Percentiles rank a stretch among this genome's conserved stretches.
Evolutionary conservation across 2,329 filamentous ascomycete species (phyloP).

Genomic region (Westerdykella aurantiaca): DNA sequence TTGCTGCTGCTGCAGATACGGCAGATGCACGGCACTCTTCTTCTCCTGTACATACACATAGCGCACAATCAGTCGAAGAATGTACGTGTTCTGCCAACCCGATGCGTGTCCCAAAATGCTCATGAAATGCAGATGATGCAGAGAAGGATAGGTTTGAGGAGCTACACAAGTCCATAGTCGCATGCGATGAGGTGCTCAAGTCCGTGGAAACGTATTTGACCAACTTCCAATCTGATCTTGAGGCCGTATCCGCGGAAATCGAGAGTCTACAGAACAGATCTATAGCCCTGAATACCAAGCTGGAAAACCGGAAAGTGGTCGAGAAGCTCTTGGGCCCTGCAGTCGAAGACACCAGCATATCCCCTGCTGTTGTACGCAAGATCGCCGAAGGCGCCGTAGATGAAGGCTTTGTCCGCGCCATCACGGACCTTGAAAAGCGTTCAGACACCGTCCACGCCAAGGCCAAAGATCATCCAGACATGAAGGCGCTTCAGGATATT

Average conservation of each 20-base stretch:
- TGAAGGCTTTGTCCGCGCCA: conserved; percentile 75
- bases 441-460: conserved; percentile 66
- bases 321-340: conserved; percentile 82
- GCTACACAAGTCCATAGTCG: conserved; percentile 77
- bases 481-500: conserved; percentile 76
- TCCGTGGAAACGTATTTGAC: conserved; percentile 90
- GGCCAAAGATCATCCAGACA: conserved; percentile 50
- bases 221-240: conserved; percentile 89
- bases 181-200: conserved; percentile 87
- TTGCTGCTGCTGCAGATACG: conserved; percentile 48
- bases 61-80: conserved; percentile 62
- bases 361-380: conserved; percentile 74
- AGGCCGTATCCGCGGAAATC: conserved; percentile 88
- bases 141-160: conserved; percentile 85
- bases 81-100: conserved; percentile 51
- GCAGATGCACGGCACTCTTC: conserved; percentile 24
- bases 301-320: conserved; percentile 84
- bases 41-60: conserved; percentile 45
- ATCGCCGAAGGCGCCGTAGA: conserved; percentile 88
- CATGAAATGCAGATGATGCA: conserved; percentile 56
- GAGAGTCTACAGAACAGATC: conserved; percentile 88
- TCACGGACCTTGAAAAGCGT: conserved; percentile 78
- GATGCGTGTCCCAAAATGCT: conserved; percentile 14
- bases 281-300: conserved; percentile 69
- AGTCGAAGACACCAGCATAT: conserved; percentile 86